These are phyloP conservation scores for Aspergillus sclerotiicarbonarius DNA, from an alignment of 495 filamentous ascomycete genomes.

Conservation along the genomic window DNA sequence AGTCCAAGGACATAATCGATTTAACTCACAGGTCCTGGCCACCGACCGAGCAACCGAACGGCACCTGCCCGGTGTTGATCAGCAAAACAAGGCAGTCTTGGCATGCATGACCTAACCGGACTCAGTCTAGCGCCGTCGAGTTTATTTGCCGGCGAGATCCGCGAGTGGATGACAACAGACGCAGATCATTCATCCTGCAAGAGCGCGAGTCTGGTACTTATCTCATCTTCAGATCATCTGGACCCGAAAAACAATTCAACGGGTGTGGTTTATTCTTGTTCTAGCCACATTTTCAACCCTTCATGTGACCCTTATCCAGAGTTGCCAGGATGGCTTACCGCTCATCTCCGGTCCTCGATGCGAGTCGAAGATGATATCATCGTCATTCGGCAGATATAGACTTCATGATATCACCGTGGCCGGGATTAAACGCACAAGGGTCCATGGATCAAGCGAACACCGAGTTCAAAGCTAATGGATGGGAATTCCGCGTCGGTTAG, in stretches of 20 bases:
- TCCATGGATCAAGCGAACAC: background rate
- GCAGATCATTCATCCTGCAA: background rate
- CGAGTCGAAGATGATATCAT: background rate
- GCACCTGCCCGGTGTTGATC: background rate
- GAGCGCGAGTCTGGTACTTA: background rate
- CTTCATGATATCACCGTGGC: slow-evolving; percentile 1
- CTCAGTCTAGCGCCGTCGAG: background rate
- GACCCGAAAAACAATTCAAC: background rate
- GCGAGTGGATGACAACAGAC: background rate
- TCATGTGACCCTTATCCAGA: background rate
- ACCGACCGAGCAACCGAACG: background rate
- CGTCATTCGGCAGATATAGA: background rate
- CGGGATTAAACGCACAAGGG: background rate
- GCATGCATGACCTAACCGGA: background rate
- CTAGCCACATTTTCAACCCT: no score
- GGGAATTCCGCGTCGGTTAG: background rate
- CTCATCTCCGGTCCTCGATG: background rate
- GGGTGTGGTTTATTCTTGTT: no score
- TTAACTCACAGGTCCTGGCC: no score
- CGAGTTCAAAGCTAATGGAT: slow-evolving; percentile 1
- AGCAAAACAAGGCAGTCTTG: background rate
- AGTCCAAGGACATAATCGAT: no score
- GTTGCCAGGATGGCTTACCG: background rate
- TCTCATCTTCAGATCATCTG: background rate
- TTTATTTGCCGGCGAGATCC: background rate